A percentile compares a stretch with the other conserved stretches of the same genome.
These are phyloP conservation scores for Cordyceps militaris DNA, from an alignment of 2,329 filamentous ascomycete species.

Conservation along the genomic window DNA sequence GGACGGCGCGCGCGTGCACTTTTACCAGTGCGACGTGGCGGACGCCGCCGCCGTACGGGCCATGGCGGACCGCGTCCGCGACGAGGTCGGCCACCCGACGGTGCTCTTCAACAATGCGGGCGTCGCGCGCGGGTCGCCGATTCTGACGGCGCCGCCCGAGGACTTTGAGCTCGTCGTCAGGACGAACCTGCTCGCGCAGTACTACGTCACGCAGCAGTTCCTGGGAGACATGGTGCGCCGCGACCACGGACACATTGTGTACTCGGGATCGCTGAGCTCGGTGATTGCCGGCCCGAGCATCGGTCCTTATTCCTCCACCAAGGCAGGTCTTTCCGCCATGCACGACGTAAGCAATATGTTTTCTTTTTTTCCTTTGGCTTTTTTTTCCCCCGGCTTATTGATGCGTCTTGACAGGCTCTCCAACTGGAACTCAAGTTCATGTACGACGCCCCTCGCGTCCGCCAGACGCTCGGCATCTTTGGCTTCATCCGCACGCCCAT, in stretches of 20 bases:
- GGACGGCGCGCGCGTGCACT: slow-evolving; percentile 17
- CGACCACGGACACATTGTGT: slow-evolving; percentile 60
- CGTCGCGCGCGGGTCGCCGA: slow-evolving; percentile 20
- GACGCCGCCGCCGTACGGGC: slow-evolving; percentile 23
- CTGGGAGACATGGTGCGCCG: slow-evolving; percentile 48
- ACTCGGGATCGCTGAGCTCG: slow-evolving; percentile 51
- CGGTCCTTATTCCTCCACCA: slow-evolving; percentile 53
- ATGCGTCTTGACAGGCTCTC: slow-evolving; percentile 18
- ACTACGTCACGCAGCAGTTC: slow-evolving; percentile 51
- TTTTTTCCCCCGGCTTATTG: neutral
- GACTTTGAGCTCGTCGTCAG: slow-evolving; percentile 25
- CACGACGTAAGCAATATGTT: slow-evolving; percentile 20
- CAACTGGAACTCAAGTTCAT: slow-evolving; percentile 25
- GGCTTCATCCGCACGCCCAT: slow-evolving; percentile 27
- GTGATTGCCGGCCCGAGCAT: slow-evolving; percentile 46
- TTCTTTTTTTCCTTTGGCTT: neutral
- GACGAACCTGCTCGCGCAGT: slow-evolving; percentile 52
- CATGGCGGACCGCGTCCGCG: slow-evolving; percentile 24
- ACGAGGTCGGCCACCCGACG: slow-evolving; percentile 30
- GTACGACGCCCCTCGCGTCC: slow-evolving; percentile 23
- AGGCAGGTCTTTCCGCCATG: slow-evolving; percentile 31
- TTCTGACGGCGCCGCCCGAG: slow-evolving; percentile 23
- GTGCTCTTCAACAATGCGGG: slow-evolving; percentile 32
- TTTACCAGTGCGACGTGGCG: slow-evolving; percentile 31
- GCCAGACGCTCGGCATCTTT: slow-evolving; percentile 24